phyloP scores from a whole-genome alignment of 306 rosid genomes.

The Psophocarpus tetragonolobus region DNA sequence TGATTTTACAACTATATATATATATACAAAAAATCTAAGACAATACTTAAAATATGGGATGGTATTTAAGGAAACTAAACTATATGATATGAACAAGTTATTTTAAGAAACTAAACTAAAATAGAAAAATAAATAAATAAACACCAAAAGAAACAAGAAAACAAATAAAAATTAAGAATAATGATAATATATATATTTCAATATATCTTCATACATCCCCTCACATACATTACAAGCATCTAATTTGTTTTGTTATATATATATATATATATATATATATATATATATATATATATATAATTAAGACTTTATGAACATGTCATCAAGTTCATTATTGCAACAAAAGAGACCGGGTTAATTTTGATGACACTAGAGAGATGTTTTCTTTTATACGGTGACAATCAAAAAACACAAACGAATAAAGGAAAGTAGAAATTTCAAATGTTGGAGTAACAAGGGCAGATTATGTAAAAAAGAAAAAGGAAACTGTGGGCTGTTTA shows the following conservation, averaged over 20 bases:
- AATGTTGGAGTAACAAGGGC: neutral
- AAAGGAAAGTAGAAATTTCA: neutral
- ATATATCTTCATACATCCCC: no score
- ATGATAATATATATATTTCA: no score
- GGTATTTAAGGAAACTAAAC: neutral
- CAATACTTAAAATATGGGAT: no score
- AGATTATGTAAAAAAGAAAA: neutral
- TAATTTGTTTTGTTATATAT: no score
- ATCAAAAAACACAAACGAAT: neutral
- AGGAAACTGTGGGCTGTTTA: no score
- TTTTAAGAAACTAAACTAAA: neutral
- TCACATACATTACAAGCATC: no score
- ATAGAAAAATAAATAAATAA: no score
- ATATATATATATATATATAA: no score
- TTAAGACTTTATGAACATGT: neutral
- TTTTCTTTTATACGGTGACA: neutral
- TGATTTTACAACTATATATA: neutral
- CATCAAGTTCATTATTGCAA: neutral
- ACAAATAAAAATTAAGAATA: no score
- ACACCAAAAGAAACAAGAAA: no score
- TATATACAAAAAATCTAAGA: no score
- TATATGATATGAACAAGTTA: neutral
- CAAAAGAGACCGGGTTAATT: neutral
- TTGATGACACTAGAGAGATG: neutral
- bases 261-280: no score